Percentiles rank a stretch among this genome's conserved stretches.
Conservation (phyloP, 768 basidiomycete genomes). For the Kwoniella mangroviensis region DNA sequence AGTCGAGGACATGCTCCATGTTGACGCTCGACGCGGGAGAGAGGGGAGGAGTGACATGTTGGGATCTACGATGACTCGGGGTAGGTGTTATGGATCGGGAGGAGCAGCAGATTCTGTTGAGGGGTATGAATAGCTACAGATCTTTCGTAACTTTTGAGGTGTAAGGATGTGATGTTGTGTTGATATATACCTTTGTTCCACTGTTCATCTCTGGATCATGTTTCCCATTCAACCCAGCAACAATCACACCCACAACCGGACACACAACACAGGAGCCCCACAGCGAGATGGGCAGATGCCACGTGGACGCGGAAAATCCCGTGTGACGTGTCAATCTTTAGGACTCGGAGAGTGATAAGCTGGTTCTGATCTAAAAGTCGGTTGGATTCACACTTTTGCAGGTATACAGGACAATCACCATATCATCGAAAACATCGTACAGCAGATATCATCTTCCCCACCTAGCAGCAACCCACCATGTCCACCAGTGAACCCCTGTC, state of each 20-base stretch:
- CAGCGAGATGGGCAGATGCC: background rate
- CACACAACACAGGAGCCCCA: background rate
- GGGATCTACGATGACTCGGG: background rate
- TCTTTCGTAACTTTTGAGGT: background rate
- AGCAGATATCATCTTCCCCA: background rate
- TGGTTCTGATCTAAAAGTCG: background rate
- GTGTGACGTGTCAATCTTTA: background rate
- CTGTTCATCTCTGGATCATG: background rate
- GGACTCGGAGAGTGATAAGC: background rate
- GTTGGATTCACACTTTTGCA: background rate
- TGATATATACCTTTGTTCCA: conserved; percentile 15
- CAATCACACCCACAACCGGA: background rate
- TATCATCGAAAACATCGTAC: background rate
- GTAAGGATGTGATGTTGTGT: background rate
- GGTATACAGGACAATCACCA: background rate
- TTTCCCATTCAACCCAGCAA: background rate
- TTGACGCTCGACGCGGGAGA: conserved; percentile 15
- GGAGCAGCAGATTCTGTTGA: background rate
- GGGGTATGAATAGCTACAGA: background rate
- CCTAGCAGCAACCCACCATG: conserved; percentile 13
- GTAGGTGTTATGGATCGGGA: background rate
- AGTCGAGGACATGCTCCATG: conserved; percentile 17
- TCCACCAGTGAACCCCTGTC: conserved; percentile 21
- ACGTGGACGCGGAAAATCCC: too few species aligned
- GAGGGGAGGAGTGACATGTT: conserved; percentile 20